phyloP scores from a whole-genome alignment of 306 rosid genomes.

The Begonia fuchsioides region DNA sequence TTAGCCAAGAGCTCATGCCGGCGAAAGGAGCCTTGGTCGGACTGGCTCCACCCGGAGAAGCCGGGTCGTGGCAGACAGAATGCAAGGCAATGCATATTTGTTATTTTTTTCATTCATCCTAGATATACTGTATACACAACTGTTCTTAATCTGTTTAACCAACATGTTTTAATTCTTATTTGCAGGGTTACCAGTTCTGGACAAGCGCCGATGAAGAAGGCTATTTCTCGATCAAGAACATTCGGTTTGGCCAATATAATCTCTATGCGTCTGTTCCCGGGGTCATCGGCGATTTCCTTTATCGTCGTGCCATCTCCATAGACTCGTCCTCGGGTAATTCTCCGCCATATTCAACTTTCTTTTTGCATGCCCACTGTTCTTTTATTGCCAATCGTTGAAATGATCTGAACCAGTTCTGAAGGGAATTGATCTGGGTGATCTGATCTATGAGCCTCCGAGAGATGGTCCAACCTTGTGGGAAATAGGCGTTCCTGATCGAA shows the following conservation, averaged over 20 bases:
- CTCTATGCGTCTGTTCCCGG: constrained; percentile 75
- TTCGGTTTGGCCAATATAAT: constrained; percentile 40
- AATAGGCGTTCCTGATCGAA: constrained; percentile 81
- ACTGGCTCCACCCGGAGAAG: constrained; percentile 69
- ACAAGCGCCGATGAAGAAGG: constrained; percentile 51
- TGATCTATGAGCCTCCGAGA: constrained; percentile 63
- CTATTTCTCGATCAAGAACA: constrained; percentile 31
- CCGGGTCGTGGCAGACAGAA: constrained; percentile 91
- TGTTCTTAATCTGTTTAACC: too few species aligned
- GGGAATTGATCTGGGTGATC: constrained; percentile 40
- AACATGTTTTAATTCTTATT: too few species aligned
- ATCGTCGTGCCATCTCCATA: constrained; percentile 16
- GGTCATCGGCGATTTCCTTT: constrained; percentile 53
- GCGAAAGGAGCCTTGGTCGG: constrained; percentile 65
- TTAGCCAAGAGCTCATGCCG: constrained; percentile 22
- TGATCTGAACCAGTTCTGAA: too few species aligned
- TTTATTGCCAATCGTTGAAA: not conserved
- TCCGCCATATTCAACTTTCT: not conserved
- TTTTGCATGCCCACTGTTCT: not conserved
- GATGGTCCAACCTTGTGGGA: constrained; percentile 88
- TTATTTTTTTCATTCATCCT: not conserved
- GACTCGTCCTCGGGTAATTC: too few species aligned
- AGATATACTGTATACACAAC: too few species aligned
- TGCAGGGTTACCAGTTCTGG: constrained; percentile 87
- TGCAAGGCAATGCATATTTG: constrained; percentile 26